phyloP scores from a whole-genome alignment of 768 basidiomycete genomes.

The Cystobasidium ongulense region DNA sequence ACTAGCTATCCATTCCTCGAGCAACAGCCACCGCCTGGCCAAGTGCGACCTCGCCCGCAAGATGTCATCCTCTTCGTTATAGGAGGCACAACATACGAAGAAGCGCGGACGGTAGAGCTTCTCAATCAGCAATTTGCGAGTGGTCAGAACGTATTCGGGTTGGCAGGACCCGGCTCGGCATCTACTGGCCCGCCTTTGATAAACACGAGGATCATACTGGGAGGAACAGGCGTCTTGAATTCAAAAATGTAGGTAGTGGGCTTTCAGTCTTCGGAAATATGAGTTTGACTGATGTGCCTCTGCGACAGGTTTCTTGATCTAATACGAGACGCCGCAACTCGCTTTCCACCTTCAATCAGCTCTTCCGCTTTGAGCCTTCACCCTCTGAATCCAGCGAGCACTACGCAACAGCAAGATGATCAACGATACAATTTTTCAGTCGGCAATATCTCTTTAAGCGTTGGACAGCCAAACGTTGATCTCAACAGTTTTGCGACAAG shows the following conservation, averaged over 20 bases:
- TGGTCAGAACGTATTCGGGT: slow-evolving; percentile 29
- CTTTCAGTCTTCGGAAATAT: too few species aligned
- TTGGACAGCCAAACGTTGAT: slow-evolving; percentile 23
- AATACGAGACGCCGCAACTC: slow-evolving; percentile 59
- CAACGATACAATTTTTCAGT: slow-evolving; percentile 64
- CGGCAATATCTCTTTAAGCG: slow-evolving; percentile 56
- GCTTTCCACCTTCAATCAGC: slow-evolving; percentile 47
- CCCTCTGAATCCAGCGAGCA: neutral
- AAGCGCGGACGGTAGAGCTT: slow-evolving; percentile 72
- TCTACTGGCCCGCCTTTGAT: neutral
- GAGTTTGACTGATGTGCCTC: neutral
- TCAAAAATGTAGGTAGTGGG: slow-evolving; percentile 63
- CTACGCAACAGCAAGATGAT: neutral
- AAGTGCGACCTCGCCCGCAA: slow-evolving; percentile 58
- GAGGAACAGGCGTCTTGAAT: slow-evolving; percentile 91
- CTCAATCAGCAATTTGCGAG: slow-evolving; percentile 65
- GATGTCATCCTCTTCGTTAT: slow-evolving; percentile 95
- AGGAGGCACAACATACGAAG: slow-evolving; percentile 92
- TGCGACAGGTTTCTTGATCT: slow-evolving; percentile 70
- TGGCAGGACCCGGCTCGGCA: neutral
- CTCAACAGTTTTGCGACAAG: slow-evolving; percentile 8
- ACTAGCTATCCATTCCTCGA: slow-evolving; percentile 82
- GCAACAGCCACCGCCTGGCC: neutral
- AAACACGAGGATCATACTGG: slow-evolving; percentile 63
- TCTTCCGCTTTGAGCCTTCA: slow-evolving; percentile 53